Evolutionary conservation across 2,329 filamentous ascomycete genomes (phyloP), one percentile per base, ranked within the genome.

Genomic region (Fragosphaeria purpurea): DNA sequence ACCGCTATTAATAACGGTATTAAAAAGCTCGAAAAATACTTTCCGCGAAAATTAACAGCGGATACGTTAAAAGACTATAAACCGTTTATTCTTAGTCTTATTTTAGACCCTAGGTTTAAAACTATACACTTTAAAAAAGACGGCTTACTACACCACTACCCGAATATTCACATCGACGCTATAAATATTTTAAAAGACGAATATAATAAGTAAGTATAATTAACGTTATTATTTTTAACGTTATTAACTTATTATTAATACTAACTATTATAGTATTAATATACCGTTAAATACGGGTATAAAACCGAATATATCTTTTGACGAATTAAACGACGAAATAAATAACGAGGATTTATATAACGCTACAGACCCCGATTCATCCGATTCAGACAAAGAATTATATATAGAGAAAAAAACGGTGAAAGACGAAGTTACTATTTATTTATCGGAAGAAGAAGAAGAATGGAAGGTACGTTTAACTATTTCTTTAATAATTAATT

Each of bases 71-170:
- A 7, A 7, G 11, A 37, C 11, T 37, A 37, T 37, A 37, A 37
- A 37, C 11, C 35, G 11, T 37, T 52, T 52, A 52, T 56, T 51
- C 53, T 53, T 55, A 37, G 55, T 53, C 33, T 49, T 52, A 52
- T 57, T 50, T 53, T 56, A 50, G 49, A 45, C 54, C 48, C 56
- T 55, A 51, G 53, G 11, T 37, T 37, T 37, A 37, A 37, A 37
- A 37, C 11, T 37, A 37, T 7, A 37, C 35, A 37, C 11, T 37
- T 37, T 37, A 37, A 37, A 37, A 11, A 37, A 37, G 11, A 37
- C 11, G 35, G 35, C 11, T 37, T 37, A 37, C 4, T 37, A 37
- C 11, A 37, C 11, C 35, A 37, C 11, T 42, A 37, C 11, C 47
- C 30, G 33, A 12, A 13, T 33, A 37, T 47, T 47, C 44, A 44